These are phyloP conservation scores for Penicillium sp. DNA, from an alignment of 2,329 filamentous ascomycete species.

Conservation along the genomic window DNA sequence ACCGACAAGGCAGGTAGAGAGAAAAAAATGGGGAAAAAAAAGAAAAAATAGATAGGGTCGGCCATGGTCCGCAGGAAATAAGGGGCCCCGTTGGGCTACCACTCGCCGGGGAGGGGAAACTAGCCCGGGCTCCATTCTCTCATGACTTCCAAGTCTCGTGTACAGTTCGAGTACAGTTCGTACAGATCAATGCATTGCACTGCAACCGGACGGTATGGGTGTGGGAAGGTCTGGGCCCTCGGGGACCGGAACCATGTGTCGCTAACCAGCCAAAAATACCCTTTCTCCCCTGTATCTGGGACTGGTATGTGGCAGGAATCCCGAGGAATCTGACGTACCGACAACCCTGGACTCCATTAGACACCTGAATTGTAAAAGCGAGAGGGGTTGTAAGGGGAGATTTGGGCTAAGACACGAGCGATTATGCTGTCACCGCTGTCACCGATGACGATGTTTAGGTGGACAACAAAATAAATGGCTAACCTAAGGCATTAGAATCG, in stretches of 20 bases:
- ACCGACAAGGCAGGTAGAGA: background rate
- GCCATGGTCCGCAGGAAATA: background rate
- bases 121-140: background rate
- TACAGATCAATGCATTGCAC: slow-evolving; percentile 4
- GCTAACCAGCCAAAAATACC: background rate
- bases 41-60: background rate
- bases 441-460: slow-evolving; percentile 22
- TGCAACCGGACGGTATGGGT: slow-evolving; percentile 3
- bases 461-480: background rate
- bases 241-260: slow-evolving; percentile 12
- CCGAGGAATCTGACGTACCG: slow-evolving; percentile 1
- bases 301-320: slow-evolving; percentile 11
- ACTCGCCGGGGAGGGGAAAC: background rate
- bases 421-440: slow-evolving; percentile 25
- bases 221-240: slow-evolving; percentile 20
- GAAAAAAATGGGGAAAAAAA: background rate
- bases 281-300: background rate
- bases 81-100: background rate
- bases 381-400: background rate
- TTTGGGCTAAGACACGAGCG: slow-evolving; percentile 10
- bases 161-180: background rate
- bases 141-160: background rate
- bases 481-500: background rate
- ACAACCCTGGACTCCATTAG: background rate
- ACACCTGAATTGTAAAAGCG: background rate